Evolutionary conservation across 2,329 filamentous ascomycete species (phyloP).

Genomic region (Monosporascus sp.): DNA sequence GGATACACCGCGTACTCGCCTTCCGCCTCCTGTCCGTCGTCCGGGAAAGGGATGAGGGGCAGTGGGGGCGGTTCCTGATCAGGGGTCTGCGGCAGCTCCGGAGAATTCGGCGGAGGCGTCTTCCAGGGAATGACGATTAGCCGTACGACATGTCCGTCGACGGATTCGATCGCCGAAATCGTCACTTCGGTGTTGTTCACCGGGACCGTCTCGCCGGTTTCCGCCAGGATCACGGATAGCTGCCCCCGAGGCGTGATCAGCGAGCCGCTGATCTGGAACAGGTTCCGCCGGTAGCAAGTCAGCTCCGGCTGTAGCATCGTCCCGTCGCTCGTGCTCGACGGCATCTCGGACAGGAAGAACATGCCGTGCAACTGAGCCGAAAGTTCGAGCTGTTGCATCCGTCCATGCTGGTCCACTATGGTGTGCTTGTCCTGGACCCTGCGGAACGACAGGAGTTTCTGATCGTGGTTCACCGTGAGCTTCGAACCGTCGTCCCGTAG

Average conservation of each 20-base stretch:
- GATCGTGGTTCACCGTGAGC: slow-evolving; percentile 53
- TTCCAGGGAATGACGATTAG: slow-evolving; percentile 98
- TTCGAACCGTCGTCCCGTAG: slow-evolving; percentile 54
- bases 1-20: slow-evolving; percentile 86
- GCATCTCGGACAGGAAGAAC: slow-evolving; percentile 82
- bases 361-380: slow-evolving; percentile 78
- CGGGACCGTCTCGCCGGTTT: slow-evolving; percentile 77
- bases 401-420: slow-evolving; percentile 54
- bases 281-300: slow-evolving; percentile 91
- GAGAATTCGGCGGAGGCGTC: slow-evolving; percentile 75
- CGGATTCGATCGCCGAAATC: slow-evolving; percentile 89
- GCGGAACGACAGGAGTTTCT: slow-evolving; percentile 56
- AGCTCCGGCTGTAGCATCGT: slow-evolving; percentile 67
- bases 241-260: slow-evolving; percentile 74
- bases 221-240: slow-evolving; percentile 69
- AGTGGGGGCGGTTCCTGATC: slow-evolving; percentile 87
- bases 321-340: slow-evolving; percentile 55
- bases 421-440: slow-evolving; percentile 55
- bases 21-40: slow-evolving; percentile 55
- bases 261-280: slow-evolving; percentile 93
- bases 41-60: slow-evolving; percentile 63
- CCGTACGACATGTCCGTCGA: slow-evolving; percentile 86
- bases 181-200: slow-evolving; percentile 80
- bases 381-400: slow-evolving; percentile 56
- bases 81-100: slow-evolving; percentile 56